These are phyloP conservation scores for Barnettozyma botsteinii DNA, from an alignment of 805 yeast species.

Conservation along the genomic window DNA sequence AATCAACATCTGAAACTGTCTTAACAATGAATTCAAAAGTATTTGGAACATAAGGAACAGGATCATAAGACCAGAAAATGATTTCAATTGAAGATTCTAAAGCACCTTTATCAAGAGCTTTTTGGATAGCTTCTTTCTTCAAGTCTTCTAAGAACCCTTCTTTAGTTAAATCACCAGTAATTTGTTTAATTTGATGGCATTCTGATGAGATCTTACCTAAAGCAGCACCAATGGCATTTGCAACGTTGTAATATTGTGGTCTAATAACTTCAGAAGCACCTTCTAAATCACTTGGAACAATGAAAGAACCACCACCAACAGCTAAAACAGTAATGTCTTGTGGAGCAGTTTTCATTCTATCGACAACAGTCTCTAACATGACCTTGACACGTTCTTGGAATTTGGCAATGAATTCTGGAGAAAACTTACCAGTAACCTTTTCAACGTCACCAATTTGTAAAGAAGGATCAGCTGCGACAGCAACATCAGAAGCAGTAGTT, in stretches of 20 bases:
- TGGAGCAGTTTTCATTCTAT: constrained; percentile 41
- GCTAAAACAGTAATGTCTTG: constrained; percentile 39
- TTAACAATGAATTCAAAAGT: constrained; percentile 22
- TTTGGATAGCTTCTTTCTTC: constrained; percentile 17
- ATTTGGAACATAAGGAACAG: constrained; percentile 29
- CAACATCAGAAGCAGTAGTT: constrained; percentile 36
- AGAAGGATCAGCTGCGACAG: constrained; percentile 22
- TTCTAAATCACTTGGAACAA: constrained; percentile 31
- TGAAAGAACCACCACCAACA: constrained; percentile 49
- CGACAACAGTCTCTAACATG: constrained; percentile 33
- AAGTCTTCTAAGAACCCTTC: constrained; percentile 19
- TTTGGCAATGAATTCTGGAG: constrained; percentile 13
- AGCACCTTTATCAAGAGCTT: constrained; percentile 25
- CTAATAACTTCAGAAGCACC: constrained; percentile 41
- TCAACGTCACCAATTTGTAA: constrained; percentile 6
- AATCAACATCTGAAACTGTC: constrained; percentile 17
- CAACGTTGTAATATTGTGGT: constrained; percentile 40
- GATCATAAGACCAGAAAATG: constrained; percentile 24
- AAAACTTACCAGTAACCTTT: constrained; percentile 22
- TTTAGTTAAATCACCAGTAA: constrained; percentile 9
- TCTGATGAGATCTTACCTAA: constrained; percentile 11
- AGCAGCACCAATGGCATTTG: constrained; percentile 50
- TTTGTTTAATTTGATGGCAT: constrained; percentile 8
- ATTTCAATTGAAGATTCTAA: constrained; percentile 20
- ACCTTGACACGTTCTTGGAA: constrained; percentile 12